Base-by-base conservation (phyloP, 73 alveolate species). In the Uronychia binucleata region DNA sequence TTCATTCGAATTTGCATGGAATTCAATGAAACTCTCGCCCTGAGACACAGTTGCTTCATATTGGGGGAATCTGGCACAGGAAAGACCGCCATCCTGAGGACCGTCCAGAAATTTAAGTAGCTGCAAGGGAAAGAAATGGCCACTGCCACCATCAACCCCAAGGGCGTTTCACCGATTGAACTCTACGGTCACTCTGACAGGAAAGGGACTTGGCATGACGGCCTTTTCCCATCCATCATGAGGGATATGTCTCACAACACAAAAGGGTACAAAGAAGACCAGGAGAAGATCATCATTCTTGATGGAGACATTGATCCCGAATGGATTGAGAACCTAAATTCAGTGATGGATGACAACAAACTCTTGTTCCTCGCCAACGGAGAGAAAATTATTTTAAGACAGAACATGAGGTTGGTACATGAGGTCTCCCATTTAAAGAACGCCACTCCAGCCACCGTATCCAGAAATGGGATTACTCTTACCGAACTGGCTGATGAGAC, bases 371-470 rank as follows among this genome's bases (percentile, higher is more conserved):
- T 46, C 19, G 67, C 67, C 19, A 46, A 46, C 67, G 67, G 67
- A 19, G 67, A 46, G 19, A 46, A 19, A 46, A 46, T 46, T 91
- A 99, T 99, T 33, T 95, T 98, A 30, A 96, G 99, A 77, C 99
- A 99, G 28, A 93, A 96, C 67, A 98, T 98, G 99, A 96, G 99
- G 93, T 89, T 98, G 91, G 82, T 98, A 34, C 95, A 98, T 19
- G 99, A 98, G 90, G 96, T 98, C 67, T 95, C 99, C n/a, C 95
- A 98, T 89, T 92, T 98, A 86, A 98, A 96, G 95, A 97, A 98
- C 88, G 99, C 99, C 19, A 98, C 99, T 34, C 99, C 99, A 35
- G 99, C 99, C 26, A 98, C 99, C 25, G 99, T 98, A 13, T 96
- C 99, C 0, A 94, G 99, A 87, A 99, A 99, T 32, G 99, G 99